Conservation (phyloP, 257 asterid species). For the Coffea canephora region DNA sequence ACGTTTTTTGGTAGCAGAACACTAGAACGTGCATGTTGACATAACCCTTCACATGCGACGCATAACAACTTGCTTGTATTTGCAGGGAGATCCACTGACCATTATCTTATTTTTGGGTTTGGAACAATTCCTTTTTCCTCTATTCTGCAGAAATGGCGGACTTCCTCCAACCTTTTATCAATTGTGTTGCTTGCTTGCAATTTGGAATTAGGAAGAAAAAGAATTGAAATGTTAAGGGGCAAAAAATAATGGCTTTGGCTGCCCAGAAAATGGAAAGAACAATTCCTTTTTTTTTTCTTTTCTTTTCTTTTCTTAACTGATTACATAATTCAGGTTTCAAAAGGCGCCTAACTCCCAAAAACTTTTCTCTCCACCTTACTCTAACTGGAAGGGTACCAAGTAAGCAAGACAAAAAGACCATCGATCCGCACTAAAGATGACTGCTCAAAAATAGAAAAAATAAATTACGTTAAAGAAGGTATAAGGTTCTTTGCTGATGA, state of each 20-base stretch:
- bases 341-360: background rate
- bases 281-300: background rate
- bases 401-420: background rate
- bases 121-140: background rate
- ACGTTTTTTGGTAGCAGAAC: background rate
- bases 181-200: background rate
- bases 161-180: background rate
- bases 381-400: background rate
- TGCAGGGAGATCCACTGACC: background rate
- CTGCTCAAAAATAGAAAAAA: background rate
- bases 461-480: background rate
- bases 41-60: slow-evolving; percentile 3
- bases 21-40: background rate
- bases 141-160: background rate
- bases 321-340: background rate
- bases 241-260: background rate
- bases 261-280: background rate
- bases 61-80: background rate
- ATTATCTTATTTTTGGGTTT: background rate
- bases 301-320: background rate
- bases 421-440: background rate
- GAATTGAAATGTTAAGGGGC: background rate
- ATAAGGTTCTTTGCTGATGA: background rate
- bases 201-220: background rate
- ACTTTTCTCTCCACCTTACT: background rate